phyloP scores from a whole-genome alignment of 2,329 filamentous ascomycete genomes.

The Byssothecium circinans region DNA sequence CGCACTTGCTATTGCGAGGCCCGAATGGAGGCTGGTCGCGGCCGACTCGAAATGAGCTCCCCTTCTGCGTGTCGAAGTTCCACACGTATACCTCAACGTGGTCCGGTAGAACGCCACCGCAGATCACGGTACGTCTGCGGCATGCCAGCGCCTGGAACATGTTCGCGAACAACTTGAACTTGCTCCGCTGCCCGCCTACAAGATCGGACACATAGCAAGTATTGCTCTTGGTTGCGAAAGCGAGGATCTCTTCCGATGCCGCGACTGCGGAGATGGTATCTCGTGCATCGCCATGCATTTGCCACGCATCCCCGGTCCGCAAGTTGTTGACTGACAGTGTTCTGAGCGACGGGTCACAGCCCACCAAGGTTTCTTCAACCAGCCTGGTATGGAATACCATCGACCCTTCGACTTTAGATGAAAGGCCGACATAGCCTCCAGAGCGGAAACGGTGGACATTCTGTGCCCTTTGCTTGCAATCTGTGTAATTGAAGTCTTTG shows the following conservation, averaged over 20 bases:
- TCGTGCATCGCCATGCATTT: conserved; percentile 19
- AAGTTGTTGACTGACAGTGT: conserved; percentile 27
- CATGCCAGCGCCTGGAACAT: conserved; percentile 15
- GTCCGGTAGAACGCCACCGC: conserved; percentile 10
- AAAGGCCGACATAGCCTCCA: conserved; percentile 12
- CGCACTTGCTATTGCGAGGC: neutral
- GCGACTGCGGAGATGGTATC: conserved; percentile 19
- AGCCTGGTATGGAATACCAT: conserved; percentile 1
- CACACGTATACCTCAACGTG: conserved; percentile 28
- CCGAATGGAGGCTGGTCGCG: conserved; percentile 2
- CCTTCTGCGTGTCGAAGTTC: conserved; percentile 28
- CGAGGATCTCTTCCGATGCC: conserved; percentile 30
- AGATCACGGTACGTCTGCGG: conserved; percentile 26
- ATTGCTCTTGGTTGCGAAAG: conserved; percentile 15
- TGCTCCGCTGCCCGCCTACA: conserved; percentile 13
- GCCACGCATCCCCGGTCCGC: conserved; percentile 16
- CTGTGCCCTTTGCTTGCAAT: conserved; percentile 23
- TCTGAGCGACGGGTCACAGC: conserved; percentile 8
- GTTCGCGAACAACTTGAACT: conserved; percentile 21
- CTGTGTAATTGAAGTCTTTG: conserved; percentile 15
- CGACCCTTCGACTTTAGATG: neutral
- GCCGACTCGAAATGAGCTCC: conserved; percentile 23
- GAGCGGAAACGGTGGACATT: conserved; percentile 29
- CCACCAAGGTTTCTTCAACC: conserved; percentile 21
- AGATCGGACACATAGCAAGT: conserved; percentile 28